Evolutionary conservation across 805 yeast species (phyloP).

Genomic region (Wickerhamiella galacta): DNA sequence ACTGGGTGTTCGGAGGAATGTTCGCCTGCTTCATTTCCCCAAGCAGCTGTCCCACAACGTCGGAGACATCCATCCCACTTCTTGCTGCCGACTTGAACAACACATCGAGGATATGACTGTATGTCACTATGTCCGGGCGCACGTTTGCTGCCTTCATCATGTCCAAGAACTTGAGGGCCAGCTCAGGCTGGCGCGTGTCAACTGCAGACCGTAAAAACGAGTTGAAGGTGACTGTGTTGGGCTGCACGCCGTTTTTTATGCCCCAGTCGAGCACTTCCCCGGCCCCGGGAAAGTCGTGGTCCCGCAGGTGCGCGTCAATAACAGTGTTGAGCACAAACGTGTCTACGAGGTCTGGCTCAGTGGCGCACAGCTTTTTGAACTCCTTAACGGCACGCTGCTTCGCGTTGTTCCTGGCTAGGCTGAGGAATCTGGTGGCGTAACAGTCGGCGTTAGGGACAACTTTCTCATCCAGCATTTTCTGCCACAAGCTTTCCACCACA

Average conservation of each 20-base stretch:
- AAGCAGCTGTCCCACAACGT: conserved; percentile 26
- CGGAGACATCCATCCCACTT: conserved; percentile 29
- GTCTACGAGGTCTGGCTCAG: conserved; percentile 23
- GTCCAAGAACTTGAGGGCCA: conserved; percentile 34
- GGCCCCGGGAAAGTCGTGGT: conserved; percentile 29
- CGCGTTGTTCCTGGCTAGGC: conserved; percentile 28
- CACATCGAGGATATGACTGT: conserved; percentile 40
- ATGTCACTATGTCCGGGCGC: conserved; percentile 44
- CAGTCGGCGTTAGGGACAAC: conserved; percentile 32
- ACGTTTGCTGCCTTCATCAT: conserved; percentile 29
- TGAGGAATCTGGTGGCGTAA: conserved; percentile 31
- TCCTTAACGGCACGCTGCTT: conserved; percentile 29
- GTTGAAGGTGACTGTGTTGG: conserved; percentile 37
- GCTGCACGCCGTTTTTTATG: conserved; percentile 22
- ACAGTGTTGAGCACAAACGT: conserved; percentile 28
- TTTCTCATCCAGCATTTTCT: conserved; percentile 25
- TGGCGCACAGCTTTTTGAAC: conserved; percentile 22
- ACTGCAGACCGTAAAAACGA: conserved; percentile 30
- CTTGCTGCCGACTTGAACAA: conserved; percentile 31
- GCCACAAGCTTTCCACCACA: conserved; percentile 19
- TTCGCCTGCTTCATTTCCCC: conserved; percentile 26
- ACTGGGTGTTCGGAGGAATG: conserved; percentile 28
- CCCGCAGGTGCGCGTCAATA: conserved; percentile 29
- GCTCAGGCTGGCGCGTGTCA: conserved; percentile 25
- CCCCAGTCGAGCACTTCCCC: conserved; percentile 26